These are phyloP conservation scores for Aspergillus carbonarius DNA, from an alignment of 2,329 filamentous ascomycete species.

Conservation along the genomic window DNA sequence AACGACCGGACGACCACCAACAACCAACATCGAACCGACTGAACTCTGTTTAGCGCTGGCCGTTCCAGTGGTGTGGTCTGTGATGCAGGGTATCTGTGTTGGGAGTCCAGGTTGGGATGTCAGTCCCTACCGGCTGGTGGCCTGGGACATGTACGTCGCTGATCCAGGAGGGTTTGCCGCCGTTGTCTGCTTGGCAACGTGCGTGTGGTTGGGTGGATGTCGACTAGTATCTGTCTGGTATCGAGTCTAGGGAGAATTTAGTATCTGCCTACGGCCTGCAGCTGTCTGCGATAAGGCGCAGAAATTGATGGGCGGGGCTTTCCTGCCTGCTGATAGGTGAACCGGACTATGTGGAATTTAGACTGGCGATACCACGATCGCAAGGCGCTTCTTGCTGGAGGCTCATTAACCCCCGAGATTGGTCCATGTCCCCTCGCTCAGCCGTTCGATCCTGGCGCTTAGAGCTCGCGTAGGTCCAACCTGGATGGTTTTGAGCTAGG, in stretches of 20 bases:
- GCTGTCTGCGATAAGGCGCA: background rate
- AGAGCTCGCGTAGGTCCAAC: background rate
- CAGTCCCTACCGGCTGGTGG: background rate
- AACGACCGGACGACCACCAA: background rate
- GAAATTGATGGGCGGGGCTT: background rate
- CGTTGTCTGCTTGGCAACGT: background rate
- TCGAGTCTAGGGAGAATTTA: background rate
- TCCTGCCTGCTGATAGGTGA: background rate
- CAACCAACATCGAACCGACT: background rate
- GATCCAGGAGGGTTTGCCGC: background rate
- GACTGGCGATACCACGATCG: background rate
- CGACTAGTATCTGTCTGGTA: background rate
- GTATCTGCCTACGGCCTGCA: background rate
- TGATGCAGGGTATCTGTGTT: background rate
- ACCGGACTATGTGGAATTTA: background rate
- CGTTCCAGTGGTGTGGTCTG: background rate
- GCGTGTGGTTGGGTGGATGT: background rate
- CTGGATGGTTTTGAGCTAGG: background rate
- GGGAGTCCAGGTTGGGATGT: background rate
- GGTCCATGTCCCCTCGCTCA: background rate
- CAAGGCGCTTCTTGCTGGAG: background rate
- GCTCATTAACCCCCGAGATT: background rate
- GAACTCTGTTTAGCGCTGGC: background rate
- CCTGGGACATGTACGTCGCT: background rate
- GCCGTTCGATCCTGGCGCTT: constrained; percentile 4